Conservation (phyloP, 306 rosid species). For the Alnus glutinosa region DNA sequence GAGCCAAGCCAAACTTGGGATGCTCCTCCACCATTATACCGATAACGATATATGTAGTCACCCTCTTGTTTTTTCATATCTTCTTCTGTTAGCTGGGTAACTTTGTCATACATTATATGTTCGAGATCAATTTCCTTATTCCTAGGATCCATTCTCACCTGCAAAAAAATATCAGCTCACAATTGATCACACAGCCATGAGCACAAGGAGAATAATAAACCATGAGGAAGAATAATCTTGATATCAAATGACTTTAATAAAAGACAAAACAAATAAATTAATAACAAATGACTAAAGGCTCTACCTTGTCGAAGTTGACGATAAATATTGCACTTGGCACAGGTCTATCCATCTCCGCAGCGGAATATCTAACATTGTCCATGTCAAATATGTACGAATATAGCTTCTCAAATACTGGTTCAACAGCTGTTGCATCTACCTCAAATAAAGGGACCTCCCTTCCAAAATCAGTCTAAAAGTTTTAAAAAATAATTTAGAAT, state of each 20-base stretch:
- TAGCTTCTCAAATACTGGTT: conserved; percentile 77
- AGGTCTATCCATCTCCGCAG: conserved; percentile 57
- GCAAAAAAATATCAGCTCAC: conserved; percentile 22
- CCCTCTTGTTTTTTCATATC: conserved; percentile 86
- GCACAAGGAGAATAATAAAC: conserved; percentile 13
- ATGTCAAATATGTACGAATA: conserved; percentile 76
- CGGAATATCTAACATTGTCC: conserved; percentile 50
- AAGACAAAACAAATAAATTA: conserved; percentile 18
- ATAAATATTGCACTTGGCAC: conserved; percentile 76
- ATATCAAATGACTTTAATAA: conserved; percentile 15
- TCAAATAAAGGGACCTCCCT: conserved; percentile 87
- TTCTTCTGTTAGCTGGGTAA: conserved; percentile 69
- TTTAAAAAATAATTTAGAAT: conserved; percentile 26
- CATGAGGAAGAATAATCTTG: conserved; percentile 22
- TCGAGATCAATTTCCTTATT: conserved; percentile 75
- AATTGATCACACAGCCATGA: neutral
- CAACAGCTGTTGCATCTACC: conserved; percentile 86
- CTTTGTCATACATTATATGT: conserved; percentile 63
- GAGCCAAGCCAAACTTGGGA: conserved; percentile 95
- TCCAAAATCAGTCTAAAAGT: conserved; percentile 76
- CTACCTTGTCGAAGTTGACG: conserved; percentile 94
- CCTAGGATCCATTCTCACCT: conserved; percentile 93
- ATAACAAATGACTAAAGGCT: conserved; percentile 15
- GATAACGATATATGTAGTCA: conserved; percentile 85
- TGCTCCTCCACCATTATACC: conserved; percentile 96